Conservation (phyloP, 257 asterid genomes). For the Capsicum baccatum region DNA sequence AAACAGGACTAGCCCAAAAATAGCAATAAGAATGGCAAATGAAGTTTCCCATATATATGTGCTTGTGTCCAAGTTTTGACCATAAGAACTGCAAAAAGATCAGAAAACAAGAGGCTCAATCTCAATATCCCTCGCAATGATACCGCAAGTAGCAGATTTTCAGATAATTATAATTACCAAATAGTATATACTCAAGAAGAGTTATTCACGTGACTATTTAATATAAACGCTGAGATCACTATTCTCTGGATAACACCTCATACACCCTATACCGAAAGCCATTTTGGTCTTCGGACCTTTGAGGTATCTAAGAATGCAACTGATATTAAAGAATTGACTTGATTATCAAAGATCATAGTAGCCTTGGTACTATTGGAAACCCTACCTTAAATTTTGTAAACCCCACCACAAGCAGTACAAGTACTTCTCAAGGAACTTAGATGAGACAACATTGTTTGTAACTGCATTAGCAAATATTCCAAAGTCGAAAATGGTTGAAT, state of each 20-base stretch:
- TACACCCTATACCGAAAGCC: not conserved
- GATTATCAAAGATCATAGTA: not conserved
- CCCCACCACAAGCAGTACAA: constrained; percentile 98
- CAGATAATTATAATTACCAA: not conserved
- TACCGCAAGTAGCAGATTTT: not conserved
- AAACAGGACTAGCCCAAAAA: constrained; percentile 84
- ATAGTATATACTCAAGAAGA: not conserved
- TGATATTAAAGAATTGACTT: not conserved
- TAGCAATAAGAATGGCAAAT: constrained; percentile 85
- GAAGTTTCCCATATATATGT: constrained; percentile 75
- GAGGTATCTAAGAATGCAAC: not conserved
- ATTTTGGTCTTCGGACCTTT: not conserved
- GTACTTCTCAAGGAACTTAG: constrained; percentile 70
- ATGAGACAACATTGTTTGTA: constrained; percentile 66
- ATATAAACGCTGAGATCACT: not conserved
- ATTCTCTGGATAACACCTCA: not conserved
- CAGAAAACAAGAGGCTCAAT: constrained; percentile 25
- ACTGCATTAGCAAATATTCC: constrained; percentile 77
- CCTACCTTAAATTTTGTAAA: constrained; percentile 77
- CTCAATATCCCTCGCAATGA: not conserved
- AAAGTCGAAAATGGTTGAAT: constrained; percentile 57
- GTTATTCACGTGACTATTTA: not conserved
- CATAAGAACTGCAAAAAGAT: constrained; percentile 69
- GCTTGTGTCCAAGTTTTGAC: constrained; percentile 77
- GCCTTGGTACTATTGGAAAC: not conserved